phyloP scores from a whole-genome alignment of 768 basidiomycete genomes.

The Xanthoconium purpureum region DNA sequence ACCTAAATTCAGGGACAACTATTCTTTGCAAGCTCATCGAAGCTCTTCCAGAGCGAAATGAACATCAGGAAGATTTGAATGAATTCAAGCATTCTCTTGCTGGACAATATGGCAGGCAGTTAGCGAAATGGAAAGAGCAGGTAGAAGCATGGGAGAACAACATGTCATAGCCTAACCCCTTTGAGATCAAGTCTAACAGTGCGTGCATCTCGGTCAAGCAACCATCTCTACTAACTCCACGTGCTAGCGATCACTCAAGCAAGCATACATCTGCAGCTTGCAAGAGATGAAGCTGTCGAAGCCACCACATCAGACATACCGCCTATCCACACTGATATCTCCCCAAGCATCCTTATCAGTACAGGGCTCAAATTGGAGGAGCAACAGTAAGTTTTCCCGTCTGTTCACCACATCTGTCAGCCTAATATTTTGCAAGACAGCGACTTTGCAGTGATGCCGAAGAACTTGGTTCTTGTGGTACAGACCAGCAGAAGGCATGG shows the following conservation, averaged over 20 bases:
- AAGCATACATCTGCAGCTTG: not conserved
- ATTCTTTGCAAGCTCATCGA: not conserved
- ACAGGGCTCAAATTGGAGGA: not conserved
- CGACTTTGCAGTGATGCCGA: no score
- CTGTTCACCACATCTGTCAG: no score
- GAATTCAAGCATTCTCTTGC: not conserved
- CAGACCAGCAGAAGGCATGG: no score
- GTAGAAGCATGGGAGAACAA: slow-evolving; percentile 9
- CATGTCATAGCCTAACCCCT: slow-evolving; percentile 4
- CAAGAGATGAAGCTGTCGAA: not conserved
- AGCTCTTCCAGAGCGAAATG: slow-evolving; percentile 3
- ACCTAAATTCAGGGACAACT: not conserved
- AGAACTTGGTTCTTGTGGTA: no score
- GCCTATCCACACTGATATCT: not conserved
- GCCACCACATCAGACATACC: not conserved
- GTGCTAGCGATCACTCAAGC: not conserved
- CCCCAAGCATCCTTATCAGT: not conserved
- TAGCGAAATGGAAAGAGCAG: not conserved
- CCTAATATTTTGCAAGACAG: no score
- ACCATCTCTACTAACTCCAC: not conserved
- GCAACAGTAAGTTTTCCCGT: not conserved
- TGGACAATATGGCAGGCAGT: not conserved
- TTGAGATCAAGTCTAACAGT: slow-evolving; percentile 1
- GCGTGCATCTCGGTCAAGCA: no score
- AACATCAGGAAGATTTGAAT: slow-evolving; percentile 3